phyloP scores from a whole-genome alignment of 192 early-diverging fungal genomes.

The Kappamyces sp. region DNA sequence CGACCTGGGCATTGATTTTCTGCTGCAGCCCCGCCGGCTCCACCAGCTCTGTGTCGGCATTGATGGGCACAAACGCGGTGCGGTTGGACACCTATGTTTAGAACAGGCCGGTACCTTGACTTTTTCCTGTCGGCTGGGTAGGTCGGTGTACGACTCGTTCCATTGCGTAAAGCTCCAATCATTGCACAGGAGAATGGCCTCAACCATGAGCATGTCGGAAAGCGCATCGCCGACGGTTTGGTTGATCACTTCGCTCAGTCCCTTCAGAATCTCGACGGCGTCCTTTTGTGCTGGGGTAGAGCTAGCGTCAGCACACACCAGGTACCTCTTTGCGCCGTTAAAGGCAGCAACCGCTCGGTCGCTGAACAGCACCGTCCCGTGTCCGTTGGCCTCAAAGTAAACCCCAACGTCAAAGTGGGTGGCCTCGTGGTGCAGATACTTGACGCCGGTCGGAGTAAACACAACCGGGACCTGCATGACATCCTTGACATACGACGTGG shows the following conservation, averaged over 20 bases:
- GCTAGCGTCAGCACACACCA: conserved; percentile 23
- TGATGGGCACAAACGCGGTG: conserved; percentile 86
- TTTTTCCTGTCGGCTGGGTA: conserved; percentile 93
- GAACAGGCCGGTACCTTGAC: conserved; percentile 64
- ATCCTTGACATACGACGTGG: conserved; percentile 86
- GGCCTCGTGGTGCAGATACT: conserved; percentile 98
- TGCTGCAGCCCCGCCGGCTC: conserved; percentile 84
- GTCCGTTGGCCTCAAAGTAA: conserved; percentile 99
- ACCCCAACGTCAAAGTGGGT: conserved; percentile 96
- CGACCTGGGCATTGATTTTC: conserved; percentile 74
- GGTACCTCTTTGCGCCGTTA: conserved; percentile 54
- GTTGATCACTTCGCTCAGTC: conserved; percentile 92
- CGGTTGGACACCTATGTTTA: conserved; percentile 59
- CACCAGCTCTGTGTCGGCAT: conserved; percentile 89
- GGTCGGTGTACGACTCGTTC: conserved; percentile 89
- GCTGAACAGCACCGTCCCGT: conserved; percentile 97
- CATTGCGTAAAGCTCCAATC: conserved; percentile 79
- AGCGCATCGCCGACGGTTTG: conserved; percentile 98
- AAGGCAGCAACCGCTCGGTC: conserved; percentile 69
- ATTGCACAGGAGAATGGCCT: conserved; percentile 80
- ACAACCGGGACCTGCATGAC: conserved; percentile 89
- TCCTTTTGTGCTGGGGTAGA: conserved; percentile 67
- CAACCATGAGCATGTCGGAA: conserved; percentile 93
- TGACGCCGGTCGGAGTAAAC: conserved; percentile 95
- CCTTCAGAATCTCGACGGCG: conserved; percentile 73